Evolutionary conservation across 768 basidiomycete genomes (phyloP).

Genomic region (Boletus barrowsii): DNA sequence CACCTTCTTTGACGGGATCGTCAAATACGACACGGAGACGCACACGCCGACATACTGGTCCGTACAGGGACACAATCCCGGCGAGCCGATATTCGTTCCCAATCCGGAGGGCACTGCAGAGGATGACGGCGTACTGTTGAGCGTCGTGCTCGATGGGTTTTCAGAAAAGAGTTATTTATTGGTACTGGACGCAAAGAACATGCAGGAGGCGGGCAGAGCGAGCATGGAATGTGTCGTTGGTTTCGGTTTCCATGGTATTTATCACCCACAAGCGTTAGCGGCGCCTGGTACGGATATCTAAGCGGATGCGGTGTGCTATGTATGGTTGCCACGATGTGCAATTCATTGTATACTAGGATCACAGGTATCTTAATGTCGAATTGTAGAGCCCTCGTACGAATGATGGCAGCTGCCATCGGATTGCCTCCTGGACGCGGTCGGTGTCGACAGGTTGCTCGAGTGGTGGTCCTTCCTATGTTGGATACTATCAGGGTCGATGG

Average conservation of each 20-base stretch:
- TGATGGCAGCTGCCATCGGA: no score
- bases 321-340: background rate
- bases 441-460: no score
- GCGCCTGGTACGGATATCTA: conserved; percentile 22
- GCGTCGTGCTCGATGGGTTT: conserved; percentile 35
- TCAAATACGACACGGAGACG: conserved; percentile 35
- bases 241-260: conserved; percentile 38
- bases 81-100: conserved; percentile 38
- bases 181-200: conserved; percentile 34
- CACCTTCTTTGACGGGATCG: conserved; percentile 34
- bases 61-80: conserved; percentile 28
- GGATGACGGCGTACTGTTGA: conserved; percentile 38
- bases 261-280: conserved; percentile 4
- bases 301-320: background rate
- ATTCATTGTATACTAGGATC: conserved; percentile 3
- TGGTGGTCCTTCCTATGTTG: no score
- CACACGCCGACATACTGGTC: conserved; percentile 27
- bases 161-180: conserved; percentile 33
- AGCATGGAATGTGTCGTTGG: conserved; percentile 32
- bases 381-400: no score
- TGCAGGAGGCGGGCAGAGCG: conserved; percentile 37
- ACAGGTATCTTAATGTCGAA: background rate
- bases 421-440: no score
- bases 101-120: conserved; percentile 29
- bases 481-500: no score